Evolutionary conservation across 305 asterid species (phyloP), one percentile per base, ranked within the genome.

Genomic region (Ilex paraguariensis): DNA sequence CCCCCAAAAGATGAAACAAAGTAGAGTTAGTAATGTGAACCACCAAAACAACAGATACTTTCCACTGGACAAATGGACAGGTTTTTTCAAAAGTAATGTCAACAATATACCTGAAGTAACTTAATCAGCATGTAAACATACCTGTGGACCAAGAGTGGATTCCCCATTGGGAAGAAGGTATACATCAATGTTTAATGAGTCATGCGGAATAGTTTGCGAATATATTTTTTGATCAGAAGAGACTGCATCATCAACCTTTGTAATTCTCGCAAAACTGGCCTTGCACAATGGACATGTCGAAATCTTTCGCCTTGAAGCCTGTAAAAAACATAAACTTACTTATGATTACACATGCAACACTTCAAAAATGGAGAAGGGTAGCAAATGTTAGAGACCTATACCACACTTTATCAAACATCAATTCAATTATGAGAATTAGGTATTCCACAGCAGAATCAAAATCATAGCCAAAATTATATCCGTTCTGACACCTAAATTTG

Each of bases 181-280:
- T 31, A 87, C 68, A 68, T 82, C 77, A 51, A 42, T 70, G 44
- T 75, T 74, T 7, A 81, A 66, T 75, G 64, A 74, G 70, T 74
- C 78, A 16, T 65, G 55, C 2, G 86, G 90, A 63, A 87, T 62
- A 54, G 95, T 75, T 69, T 90, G 97, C n/a, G 97, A 85, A 57
- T 84, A 93, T 80, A 90, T 86, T 76, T 86, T 93, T 68, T 93
- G 97, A 73, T 93, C 98, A 28, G 85, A 81, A 65, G 85, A 62
- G 57, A 63, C 81, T 49, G 91, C 90, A 67, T 77, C 91, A 1
- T 81, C 95, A 62, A 92, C 75, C 78, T 76, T 86, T 51, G 93
- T 77, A 65, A 92, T 92, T 82, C 84, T 81, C 30, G 67, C 68
- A 77, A 87, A 90, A 66, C 68, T 77, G 68, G 85, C 84, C 80